Evolutionary conservation across 345 rosid genomes (phyloP).

Genomic region (Hibiscus mutabilis): DNA sequence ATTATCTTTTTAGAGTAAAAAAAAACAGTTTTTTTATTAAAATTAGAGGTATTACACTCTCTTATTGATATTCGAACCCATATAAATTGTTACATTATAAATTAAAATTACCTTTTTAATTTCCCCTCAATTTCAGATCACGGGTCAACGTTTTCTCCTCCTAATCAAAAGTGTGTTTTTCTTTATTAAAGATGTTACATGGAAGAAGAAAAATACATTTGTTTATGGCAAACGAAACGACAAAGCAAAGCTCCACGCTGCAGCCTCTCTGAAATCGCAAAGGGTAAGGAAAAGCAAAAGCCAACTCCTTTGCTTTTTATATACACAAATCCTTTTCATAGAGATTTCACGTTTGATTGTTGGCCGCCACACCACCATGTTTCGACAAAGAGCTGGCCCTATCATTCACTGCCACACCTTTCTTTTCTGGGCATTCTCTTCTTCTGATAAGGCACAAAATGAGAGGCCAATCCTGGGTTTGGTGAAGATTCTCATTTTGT

Average conservation of each 20-base stretch:
- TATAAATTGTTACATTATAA: neutral
- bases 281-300: neutral
- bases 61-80: too few species aligned
- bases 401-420: conserved; percentile 7
- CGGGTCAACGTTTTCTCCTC: conserved; percentile 9
- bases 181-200: neutral
- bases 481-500: conserved; percentile 5
- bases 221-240: neutral
- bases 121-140: neutral
- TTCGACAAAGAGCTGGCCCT: neutral
- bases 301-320: neutral
- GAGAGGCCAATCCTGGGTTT: conserved; percentile 11
- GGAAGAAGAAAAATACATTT: neutral
- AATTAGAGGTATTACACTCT: too few species aligned
- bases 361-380: neutral
- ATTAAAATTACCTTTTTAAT: too few species aligned
- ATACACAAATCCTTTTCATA: neutral
- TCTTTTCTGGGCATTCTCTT: neutral
- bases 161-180: neutral
- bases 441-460: conserved; percentile 16
- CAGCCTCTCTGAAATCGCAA: neutral
- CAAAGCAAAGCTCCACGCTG: conserved; percentile 5
- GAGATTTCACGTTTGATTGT: neutral
- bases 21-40: too few species aligned
- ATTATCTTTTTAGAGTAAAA: too few species aligned